Conservation (phyloP, 1,284 basidiomycete genomes). For the Moesziomyces parantarcticus region DNA sequence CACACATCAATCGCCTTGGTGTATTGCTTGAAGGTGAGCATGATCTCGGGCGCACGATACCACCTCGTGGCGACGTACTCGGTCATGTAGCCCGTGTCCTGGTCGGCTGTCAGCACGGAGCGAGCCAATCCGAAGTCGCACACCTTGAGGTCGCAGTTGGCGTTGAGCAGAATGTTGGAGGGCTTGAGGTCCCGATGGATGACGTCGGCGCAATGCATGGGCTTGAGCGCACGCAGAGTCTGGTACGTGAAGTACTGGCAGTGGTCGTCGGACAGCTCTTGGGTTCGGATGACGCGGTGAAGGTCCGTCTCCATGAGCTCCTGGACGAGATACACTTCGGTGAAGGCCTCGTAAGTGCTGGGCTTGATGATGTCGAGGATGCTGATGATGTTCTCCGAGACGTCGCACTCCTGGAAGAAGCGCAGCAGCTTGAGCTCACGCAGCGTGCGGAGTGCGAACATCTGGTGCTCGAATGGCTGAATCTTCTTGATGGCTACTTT, state of each 20-base stretch:
- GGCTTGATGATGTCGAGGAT: slow-evolving; percentile 62
- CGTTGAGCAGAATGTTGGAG: slow-evolving; percentile 63
- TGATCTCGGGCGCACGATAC: slow-evolving; percentile 67
- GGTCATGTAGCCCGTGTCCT: slow-evolving; percentile 67
- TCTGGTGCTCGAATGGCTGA: slow-evolving; percentile 67
- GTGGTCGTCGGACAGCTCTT: slow-evolving; percentile 76
- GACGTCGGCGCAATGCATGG: slow-evolving; percentile 66
- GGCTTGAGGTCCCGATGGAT: slow-evolving; percentile 67
- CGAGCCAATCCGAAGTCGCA: slow-evolving; percentile 68
- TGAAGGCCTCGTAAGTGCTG: slow-evolving; percentile 82
- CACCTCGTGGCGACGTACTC: slow-evolving; percentile 68
- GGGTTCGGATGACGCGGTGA: slow-evolving; percentile 67
- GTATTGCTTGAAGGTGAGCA: slow-evolving; percentile 68
- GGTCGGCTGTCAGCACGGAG: slow-evolving; percentile 62
- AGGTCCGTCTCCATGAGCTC: slow-evolving; percentile 68
- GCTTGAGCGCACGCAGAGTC: slow-evolving; percentile 67
- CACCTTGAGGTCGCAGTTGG: slow-evolving; percentile 66
- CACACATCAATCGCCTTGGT: slow-evolving; percentile 73
- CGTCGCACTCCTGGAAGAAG: slow-evolving; percentile 64
- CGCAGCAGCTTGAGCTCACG: slow-evolving; percentile 66
- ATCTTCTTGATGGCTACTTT: slow-evolving; percentile 70
- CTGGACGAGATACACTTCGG: slow-evolving; percentile 85
- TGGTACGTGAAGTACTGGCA: slow-evolving; percentile 96
- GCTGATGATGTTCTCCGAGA: slow-evolving; percentile 64
- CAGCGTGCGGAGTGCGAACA: slow-evolving; percentile 67